Percentiles rank a stretch among this genome's conserved stretches.
phyloP scores from a whole-genome alignment of 148 eudicot species.

The Linanthus parryae region DNA sequence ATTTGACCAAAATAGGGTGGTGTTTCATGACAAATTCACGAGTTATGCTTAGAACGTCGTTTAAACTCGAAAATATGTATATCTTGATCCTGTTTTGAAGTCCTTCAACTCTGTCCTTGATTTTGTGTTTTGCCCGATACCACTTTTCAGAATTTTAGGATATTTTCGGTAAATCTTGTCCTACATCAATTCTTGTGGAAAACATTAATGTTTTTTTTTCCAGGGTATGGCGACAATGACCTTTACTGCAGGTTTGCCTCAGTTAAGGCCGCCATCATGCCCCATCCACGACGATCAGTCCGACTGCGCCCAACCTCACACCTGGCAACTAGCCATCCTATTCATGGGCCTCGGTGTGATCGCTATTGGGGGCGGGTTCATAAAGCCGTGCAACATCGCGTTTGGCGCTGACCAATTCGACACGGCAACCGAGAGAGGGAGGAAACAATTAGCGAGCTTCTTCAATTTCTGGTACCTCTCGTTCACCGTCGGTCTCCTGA shows the following conservation, averaged over 20 bases:
- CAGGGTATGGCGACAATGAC: conserved; percentile 70
- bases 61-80: no score
- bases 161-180: no score
- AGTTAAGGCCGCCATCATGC: conserved; percentile 38
- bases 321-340: conserved; percentile 48
- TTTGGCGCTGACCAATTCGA: conserved; percentile 86
- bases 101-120: no score
- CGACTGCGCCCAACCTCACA: conserved; percentile 3
- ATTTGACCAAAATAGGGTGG: no score
- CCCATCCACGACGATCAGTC: not conserved
- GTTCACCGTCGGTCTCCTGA: conserved; percentile 51
- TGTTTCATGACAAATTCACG: no score
- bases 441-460: conserved; percentile 40
- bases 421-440: conserved; percentile 44
- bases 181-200: no score
- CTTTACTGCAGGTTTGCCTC: conserved; percentile 35
- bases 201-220: no score
- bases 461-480: conserved; percentile 80
- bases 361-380: conserved; percentile 50
- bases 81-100: no score
- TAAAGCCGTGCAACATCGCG: conserved; percentile 72
- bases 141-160: no score
- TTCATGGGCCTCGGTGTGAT: conserved; percentile 36
- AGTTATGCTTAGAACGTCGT: no score
- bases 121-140: no score